phyloP scores from a whole-genome alignment of 2,329 filamentous ascomycete species.

The Drechslera avenae region DNA sequence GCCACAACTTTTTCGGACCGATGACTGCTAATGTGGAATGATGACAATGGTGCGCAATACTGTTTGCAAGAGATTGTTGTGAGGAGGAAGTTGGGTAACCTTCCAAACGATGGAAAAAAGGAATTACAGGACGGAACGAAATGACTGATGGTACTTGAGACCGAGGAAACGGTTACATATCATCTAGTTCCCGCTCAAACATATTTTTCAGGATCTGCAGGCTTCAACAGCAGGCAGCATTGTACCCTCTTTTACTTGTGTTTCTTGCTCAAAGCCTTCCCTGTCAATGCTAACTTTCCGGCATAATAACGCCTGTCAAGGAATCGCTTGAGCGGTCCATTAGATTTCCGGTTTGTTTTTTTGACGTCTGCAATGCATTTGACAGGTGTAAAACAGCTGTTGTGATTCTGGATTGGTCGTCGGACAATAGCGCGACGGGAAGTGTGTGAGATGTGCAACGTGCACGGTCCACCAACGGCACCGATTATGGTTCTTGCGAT shows the following conservation, averaged over 20 bases:
- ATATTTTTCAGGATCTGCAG: conserved; percentile 10
- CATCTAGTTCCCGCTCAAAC: conserved; percentile 2
- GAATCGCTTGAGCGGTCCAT: conserved; percentile 29
- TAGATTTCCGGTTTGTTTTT: conserved; percentile 22
- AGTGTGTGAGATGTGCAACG: conserved; percentile 40
- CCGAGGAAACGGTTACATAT: conserved; percentile 23
- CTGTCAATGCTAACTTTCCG: conserved; percentile 38
- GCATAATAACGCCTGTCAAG: conserved; percentile 26
- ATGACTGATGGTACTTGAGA: not conserved
- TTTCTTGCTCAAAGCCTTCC: conserved; percentile 9
- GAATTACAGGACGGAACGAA: not conserved
- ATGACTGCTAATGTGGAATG: no score
- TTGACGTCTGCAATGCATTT: conserved; percentile 25
- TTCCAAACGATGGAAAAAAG: conserved; percentile 3
- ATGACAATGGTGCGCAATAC: no score
- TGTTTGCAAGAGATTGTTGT: not conserved
- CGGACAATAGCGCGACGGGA: conserved; percentile 30
- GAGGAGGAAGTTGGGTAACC: not conserved
- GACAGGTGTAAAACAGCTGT: conserved; percentile 19
- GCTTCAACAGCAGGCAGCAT: conserved; percentile 27
- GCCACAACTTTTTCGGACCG: no score
- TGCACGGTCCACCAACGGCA: conserved; percentile 30
- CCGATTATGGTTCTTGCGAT: conserved; percentile 16
- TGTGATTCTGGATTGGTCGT: conserved; percentile 26
- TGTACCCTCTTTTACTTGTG: conserved; percentile 29